Conservation (phyloP, 1,284 basidiomycete species). For the Erythrobasidium hasegawianum region DNA sequence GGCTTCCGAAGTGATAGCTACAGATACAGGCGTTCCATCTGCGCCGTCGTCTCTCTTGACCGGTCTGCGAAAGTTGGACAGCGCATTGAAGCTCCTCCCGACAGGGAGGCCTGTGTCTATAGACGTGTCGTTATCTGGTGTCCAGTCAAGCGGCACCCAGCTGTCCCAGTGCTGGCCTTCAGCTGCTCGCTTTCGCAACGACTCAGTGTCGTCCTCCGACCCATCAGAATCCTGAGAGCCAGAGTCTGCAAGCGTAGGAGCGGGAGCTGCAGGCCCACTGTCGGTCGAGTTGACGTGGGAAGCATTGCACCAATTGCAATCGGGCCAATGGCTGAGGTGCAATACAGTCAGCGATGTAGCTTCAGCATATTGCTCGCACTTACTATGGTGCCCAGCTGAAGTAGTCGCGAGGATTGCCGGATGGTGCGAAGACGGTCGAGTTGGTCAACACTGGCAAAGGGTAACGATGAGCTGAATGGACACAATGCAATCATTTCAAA, state of each 20-base stretch:
- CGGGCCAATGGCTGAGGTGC: constrained; percentile 1
- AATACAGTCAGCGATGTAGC: background rate
- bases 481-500: too few relatives aligned
- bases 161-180: background rate
- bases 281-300: constrained; percentile 6
- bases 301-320: constrained; percentile 7
- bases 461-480: too few relatives aligned
- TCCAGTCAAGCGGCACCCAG: background rate
- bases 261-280: background rate
- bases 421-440: background rate
- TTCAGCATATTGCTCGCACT: too few relatives aligned
- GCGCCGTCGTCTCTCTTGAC: background rate
- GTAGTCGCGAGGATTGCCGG: constrained; percentile 1
- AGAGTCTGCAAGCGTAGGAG: background rate
- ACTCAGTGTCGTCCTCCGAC: background rate
- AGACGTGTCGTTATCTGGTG: background rate
- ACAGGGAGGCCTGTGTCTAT: background rate
- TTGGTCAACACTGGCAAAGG: background rate
- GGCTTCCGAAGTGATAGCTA: background rate
- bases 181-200: background rate
- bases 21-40: background rate
- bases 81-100: background rate
- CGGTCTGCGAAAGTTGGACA: background rate
- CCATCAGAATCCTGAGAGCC: background rate
- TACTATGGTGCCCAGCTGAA: constrained; percentile 11